Conservation (phyloP, 805 yeast species). For the Naumovozyma dairenensis region DNA sequence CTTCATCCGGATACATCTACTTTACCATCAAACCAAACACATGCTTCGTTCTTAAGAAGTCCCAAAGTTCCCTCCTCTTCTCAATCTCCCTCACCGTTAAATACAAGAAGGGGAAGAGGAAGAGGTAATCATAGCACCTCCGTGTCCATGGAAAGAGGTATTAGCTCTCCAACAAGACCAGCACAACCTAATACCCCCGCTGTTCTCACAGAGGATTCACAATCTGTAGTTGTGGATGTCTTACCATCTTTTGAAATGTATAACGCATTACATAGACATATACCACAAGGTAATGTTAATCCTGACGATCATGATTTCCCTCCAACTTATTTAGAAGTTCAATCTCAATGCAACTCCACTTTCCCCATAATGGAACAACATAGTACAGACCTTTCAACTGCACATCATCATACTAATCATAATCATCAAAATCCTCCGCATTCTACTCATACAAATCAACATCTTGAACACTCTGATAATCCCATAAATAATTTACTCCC, state of each 20-base stretch:
- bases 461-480: not conserved
- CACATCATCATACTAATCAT: not conserved
- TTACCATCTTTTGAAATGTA: constrained; percentile 65
- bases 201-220: constrained; percentile 3
- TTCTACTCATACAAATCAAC: not conserved
- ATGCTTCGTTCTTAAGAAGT: too few species aligned
- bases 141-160: too few species aligned
- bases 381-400: not conserved
- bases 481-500: constrained; percentile 9
- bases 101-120: too few species aligned
- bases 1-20: too few species aligned
- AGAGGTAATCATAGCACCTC: too few species aligned
- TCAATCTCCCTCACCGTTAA: too few species aligned
- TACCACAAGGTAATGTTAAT: constrained; percentile 31
- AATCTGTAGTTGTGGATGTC: too few species aligned
- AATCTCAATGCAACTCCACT: constrained; percentile 8
- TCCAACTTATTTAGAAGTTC: constrained; percentile 27
- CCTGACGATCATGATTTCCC: constrained; percentile 28
- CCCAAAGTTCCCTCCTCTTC: too few species aligned
- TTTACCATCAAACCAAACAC: too few species aligned
- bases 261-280: constrained; percentile 36
- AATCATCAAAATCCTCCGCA: not conserved
- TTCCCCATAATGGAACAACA: constrained; percentile 8
- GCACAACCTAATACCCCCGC: not conserved
- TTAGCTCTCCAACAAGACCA: too few species aligned